These are phyloP conservation scores for Exidia glandulosa DNA, from an alignment of 768 basidiomycete species.

Conservation along the genomic window DNA sequence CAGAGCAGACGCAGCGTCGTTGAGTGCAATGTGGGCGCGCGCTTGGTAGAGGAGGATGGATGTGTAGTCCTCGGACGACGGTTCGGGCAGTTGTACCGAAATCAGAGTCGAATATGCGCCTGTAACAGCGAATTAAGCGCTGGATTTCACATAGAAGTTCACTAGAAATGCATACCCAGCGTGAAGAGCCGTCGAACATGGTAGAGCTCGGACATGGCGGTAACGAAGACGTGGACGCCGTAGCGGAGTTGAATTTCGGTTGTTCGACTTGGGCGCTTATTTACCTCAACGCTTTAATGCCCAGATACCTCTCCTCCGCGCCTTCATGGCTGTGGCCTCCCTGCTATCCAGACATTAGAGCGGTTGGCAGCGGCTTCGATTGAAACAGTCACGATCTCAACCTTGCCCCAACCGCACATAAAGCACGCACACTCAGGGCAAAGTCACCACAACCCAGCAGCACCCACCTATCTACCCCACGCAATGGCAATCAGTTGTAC, in stretches of 20 bases:
- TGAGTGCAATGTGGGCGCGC: constrained; percentile 64
- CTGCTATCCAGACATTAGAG: too few relatives aligned
- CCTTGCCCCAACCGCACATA: too few relatives aligned
- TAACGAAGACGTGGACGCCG: not conserved
- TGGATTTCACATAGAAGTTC: not conserved
- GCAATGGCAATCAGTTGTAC: too few relatives aligned
- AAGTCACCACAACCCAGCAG: too few relatives aligned
- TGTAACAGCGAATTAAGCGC: constrained; percentile 11
- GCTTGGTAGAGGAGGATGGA: constrained; percentile 66
- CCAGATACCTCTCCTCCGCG: not conserved
- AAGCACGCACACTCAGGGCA: too few relatives aligned
- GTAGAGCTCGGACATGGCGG: constrained; percentile 38
- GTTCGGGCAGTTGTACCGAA: constrained; percentile 43
- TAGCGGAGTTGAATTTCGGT: not conserved
- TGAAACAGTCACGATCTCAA: too few relatives aligned
- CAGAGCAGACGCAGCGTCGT: constrained; percentile 44
- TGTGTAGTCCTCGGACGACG: constrained; percentile 51
- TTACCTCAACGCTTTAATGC: too few relatives aligned
- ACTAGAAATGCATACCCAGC: constrained; percentile 35
- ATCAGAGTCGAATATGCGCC: constrained; percentile 62
- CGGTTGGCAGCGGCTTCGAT: too few relatives aligned
- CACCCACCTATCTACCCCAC: too few relatives aligned
- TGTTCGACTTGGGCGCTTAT: too few relatives aligned
- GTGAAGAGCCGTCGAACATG: constrained; percentile 67
- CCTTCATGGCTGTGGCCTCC: too few relatives aligned